phyloP scores from a whole-genome alignment of 1,284 basidiomycete genomes.

The Thelephora terrestris region DNA sequence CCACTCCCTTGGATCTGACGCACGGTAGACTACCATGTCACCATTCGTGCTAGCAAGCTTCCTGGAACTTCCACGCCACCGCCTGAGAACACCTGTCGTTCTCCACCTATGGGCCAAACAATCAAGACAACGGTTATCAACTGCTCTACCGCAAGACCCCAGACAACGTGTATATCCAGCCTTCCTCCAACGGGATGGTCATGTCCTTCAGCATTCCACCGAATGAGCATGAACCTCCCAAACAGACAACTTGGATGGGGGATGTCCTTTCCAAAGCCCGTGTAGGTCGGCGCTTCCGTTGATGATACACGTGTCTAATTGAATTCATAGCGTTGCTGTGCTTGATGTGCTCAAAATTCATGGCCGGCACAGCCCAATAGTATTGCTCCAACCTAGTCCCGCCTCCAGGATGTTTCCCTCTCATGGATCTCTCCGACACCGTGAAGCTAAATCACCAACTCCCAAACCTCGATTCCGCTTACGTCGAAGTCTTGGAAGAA shows the following conservation, averaged over 20 bases:
- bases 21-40: slow-evolving; percentile 57
- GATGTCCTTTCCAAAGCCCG: slow-evolving; percentile 44
- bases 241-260: slow-evolving; percentile 42
- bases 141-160: slow-evolving; percentile 56
- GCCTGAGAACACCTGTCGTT: slow-evolving; percentile 66
- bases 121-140: slow-evolving; percentile 60
- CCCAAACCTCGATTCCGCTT: slow-evolving; percentile 48
- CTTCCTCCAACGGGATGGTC: slow-evolving; percentile 66
- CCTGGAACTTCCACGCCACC: slow-evolving; percentile 23
- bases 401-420: slow-evolving; percentile 54
- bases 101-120: slow-evolving; percentile 79
- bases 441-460: slow-evolving; percentile 23
- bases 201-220: slow-evolving; percentile 50
- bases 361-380: slow-evolving; percentile 46
- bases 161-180: slow-evolving; percentile 71
- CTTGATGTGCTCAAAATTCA: slow-evolving; percentile 61
- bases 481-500: slow-evolving; percentile 64
- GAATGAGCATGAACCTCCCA: slow-evolving; percentile 2
- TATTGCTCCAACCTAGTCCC: slow-evolving; percentile 68
- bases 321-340: slow-evolving; percentile 52
- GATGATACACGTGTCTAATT: not conserved
- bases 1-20: not conserved
- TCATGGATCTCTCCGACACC: slow-evolving; percentile 28
- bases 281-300: slow-evolving; percentile 24
- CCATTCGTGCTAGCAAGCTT: slow-evolving; percentile 45